phyloP scores from a whole-genome alignment of 345 rosid species.

The Erucastrum elatum region DNA sequence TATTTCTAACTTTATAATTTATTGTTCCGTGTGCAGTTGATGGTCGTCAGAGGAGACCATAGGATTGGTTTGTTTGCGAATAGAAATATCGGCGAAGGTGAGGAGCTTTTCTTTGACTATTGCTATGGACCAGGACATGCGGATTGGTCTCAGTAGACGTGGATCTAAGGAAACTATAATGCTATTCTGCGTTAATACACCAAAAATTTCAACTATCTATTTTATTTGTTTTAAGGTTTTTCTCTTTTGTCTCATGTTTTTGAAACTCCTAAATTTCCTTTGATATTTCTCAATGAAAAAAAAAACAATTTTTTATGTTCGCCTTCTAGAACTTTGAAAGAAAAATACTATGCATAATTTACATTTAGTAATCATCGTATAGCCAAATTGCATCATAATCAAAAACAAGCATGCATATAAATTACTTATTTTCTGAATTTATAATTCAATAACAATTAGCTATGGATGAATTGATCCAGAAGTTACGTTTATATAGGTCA shows the following conservation, averaged over 20 bases:
- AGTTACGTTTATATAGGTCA: neutral
- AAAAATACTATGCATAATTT: neutral
- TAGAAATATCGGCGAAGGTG: slow-evolving; percentile 74
- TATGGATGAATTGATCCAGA: neutral
- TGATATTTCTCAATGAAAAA: neutral
- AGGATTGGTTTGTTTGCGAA: slow-evolving; percentile 80
- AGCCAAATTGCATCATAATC: neutral
- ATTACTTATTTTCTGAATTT: neutral
- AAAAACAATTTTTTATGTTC: neutral
- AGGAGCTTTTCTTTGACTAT: slow-evolving; percentile 83
- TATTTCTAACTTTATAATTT: neutral
- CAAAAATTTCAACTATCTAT: neutral
- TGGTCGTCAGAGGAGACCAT: slow-evolving; percentile 91
- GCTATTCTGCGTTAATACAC: neutral
- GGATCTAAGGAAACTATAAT: slow-evolving; percentile 24
- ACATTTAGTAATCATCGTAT: neutral
- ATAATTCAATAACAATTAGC: neutral
- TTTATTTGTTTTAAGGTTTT: neutral
- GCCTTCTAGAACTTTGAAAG: neutral
- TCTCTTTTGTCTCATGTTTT: neutral
- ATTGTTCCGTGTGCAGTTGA: slow-evolving; percentile 49
- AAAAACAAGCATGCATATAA: neutral
- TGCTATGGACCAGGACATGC: slow-evolving; percentile 77
- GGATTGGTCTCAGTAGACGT: slow-evolving; percentile 49
- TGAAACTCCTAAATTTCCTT: neutral